Base-by-base conservation (phyloP, 2,329 filamentous ascomycete genomes). In the Ilyonectria sp. region DNA sequence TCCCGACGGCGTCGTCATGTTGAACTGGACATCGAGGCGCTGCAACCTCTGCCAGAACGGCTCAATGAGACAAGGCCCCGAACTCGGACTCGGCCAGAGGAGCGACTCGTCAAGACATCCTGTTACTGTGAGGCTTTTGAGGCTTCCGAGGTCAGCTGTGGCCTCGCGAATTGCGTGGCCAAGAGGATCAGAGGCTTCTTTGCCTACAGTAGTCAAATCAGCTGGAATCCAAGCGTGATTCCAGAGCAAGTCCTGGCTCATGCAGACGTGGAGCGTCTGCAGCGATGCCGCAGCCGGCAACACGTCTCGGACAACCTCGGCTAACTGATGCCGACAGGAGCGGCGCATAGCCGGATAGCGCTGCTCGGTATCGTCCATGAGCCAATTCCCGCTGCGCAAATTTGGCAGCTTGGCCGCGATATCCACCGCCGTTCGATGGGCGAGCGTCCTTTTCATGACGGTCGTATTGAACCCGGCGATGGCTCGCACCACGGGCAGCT, bases 41-140 rank as follows among this genome's bases (percentile, higher is more conserved):
- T 70, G 64, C 56, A 71, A 23, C 33, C 58, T 65, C 47, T 71
- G 67, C 67, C 67, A 71, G 53, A 69, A 63, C 26, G 67, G 69
- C 26, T 58, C 54, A n/a, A 33, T 58, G 26, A 70, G 62, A 40
- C 23, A 35, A 13, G 44, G 26, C n/a, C 35, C 35, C 11, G 61
- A 58, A 13, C 64, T 46, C 6, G 59, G 64, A 9, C 59, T 33
- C 2, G 67, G 67, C 69, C 69, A 68, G 26, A 71, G 62, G 19
- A 71, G 58, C 40, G 64, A 69, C 57, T 58, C 47, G 35, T 71
- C 69, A 13, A 69, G 46, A 26, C 64, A 68, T 7, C 69, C 69
- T 6, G 64, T 63, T n/a, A 69, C 47, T n/a, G 61, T 56, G 43
- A 69, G 61, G 21, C 44, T 65, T 54, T 55, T 69, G 23, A 71